These are phyloP conservation scores for Aspergillus sclerotiicarbonarius DNA, from an alignment of 495 filamentous ascomycete species.

Conservation along the genomic window DNA sequence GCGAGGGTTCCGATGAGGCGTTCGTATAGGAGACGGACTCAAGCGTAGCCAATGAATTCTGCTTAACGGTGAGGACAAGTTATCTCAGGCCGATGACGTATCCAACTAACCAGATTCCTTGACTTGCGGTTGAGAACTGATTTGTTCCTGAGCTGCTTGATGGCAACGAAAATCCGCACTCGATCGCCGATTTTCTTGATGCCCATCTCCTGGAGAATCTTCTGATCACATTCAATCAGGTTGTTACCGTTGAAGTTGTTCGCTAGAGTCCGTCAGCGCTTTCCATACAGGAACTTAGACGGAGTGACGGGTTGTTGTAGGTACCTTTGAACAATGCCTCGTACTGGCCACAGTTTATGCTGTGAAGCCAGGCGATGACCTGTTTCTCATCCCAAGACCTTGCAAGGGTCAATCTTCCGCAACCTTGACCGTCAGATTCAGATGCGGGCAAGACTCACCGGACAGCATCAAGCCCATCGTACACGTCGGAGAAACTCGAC, in stretches of 20 bases:
- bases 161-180: constrained; percentile 87
- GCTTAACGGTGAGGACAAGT: constrained; percentile 17
- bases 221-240: constrained; percentile 93
- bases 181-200: constrained; percentile 97
- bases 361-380: constrained; percentile 85
- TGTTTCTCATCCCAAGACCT: constrained; percentile 87
- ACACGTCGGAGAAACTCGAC: constrained; percentile 86
- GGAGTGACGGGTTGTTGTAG: constrained; percentile 1
- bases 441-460: constrained; percentile 42
- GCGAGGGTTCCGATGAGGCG: constrained; percentile 65
- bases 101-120: constrained; percentile 71
- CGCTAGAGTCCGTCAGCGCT: constrained; percentile 39
- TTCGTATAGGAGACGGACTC: constrained; percentile 52
- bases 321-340: constrained; percentile 81
- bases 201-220: constrained; percentile 94
- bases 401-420: constrained; percentile 22
- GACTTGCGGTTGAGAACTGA: constrained; percentile 81
- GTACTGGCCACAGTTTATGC: constrained; percentile 90
- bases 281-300: background rate
- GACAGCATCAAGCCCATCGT: constrained; percentile 57
- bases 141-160: constrained; percentile 87
- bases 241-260: constrained; percentile 98
- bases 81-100: background rate
- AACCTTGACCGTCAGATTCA: background rate
- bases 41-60: constrained; percentile 46